These are phyloP conservation scores for Limonium bicolor DNA, from an alignment of 148 eudicot species.

Conservation along the genomic window DNA sequence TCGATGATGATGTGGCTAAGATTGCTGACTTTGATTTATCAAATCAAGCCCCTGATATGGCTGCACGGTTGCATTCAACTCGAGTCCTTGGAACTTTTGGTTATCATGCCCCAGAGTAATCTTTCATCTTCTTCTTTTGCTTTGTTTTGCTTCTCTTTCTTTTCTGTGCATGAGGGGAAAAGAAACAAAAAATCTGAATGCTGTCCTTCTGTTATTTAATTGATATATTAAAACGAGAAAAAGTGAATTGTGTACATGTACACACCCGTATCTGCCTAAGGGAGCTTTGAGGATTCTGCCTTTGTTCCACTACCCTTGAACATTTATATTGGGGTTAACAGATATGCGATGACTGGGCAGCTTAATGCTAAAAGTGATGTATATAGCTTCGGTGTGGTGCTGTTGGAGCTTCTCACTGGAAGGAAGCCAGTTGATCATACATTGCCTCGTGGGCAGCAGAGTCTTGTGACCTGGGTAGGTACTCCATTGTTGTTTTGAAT, in stretches of 20 bases:
- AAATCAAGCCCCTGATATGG: slow-evolving; percentile 13
- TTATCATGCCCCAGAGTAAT: slow-evolving; percentile 16
- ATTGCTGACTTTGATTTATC: slow-evolving; percentile 11
- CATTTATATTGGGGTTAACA: neutral
- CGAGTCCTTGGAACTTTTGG: slow-evolving; percentile 16
- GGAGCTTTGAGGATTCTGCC: no score
- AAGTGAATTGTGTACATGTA: no score
- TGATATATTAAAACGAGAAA: no score
- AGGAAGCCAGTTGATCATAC: slow-evolving; percentile 14
- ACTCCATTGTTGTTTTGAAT: neutral
- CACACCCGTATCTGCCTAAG: no score
- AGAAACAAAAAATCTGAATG: no score
- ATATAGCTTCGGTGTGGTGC: slow-evolving; percentile 15
- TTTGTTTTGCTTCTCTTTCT: neutral
- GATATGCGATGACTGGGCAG: slow-evolving; percentile 19
- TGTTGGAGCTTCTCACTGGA: slow-evolving; percentile 13
- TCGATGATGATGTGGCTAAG: slow-evolving; percentile 10
- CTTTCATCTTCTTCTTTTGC: neutral
- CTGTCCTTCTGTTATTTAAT: no score
- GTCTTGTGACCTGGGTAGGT: slow-evolving; percentile 15
- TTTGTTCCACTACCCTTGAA: no score
- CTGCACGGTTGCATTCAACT: slow-evolving; percentile 16
- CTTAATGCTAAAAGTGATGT: slow-evolving; percentile 14
- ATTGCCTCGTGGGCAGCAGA: slow-evolving; percentile 14
- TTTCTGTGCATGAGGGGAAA: neutral